A percentile compares a stretch with the other conserved stretches of the same genome.
Evolutionary conservation across 2,329 filamentous ascomycete species (phyloP).

Genomic region (Venturia pyrina): DNA sequence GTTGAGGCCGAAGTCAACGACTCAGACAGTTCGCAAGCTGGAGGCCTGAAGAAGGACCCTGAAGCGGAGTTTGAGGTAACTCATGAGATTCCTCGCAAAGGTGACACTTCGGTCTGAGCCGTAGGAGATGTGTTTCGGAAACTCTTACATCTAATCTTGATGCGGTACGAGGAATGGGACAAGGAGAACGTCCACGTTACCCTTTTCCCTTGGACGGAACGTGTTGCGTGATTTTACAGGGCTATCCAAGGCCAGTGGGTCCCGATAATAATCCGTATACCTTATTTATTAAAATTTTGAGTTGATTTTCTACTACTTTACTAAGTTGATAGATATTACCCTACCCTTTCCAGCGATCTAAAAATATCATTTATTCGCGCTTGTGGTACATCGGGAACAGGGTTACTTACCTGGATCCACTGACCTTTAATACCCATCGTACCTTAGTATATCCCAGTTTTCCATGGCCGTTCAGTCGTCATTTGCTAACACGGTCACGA

Average conservation of each 20-base stretch:
- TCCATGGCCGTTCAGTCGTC: neutral
- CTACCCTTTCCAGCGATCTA: too few relatives aligned
- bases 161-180: neutral
- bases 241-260: too few relatives aligned
- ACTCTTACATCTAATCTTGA: neutral
- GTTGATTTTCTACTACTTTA: too few relatives aligned
- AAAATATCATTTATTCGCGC: too few relatives aligned
- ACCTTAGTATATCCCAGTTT: neutral
- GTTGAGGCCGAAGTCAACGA: constrained; percentile 14
- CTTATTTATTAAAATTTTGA: too few relatives aligned
- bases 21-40: neutral
- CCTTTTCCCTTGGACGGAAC: neutral
- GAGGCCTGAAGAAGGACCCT: neutral
- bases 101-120: neutral
- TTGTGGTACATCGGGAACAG: too few relatives aligned
- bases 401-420: too few relatives aligned
- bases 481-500: neutral
- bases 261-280: too few relatives aligned
- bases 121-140: neutral
- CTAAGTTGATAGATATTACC: too few relatives aligned
- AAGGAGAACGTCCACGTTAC: neutral
- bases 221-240: neutral
- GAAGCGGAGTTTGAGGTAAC: neutral
- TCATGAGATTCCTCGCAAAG: neutral
- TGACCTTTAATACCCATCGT: too few relatives aligned